phyloP scores from a whole-genome alignment of 352 stramenopile species.

The Pythium volutum region DNA sequence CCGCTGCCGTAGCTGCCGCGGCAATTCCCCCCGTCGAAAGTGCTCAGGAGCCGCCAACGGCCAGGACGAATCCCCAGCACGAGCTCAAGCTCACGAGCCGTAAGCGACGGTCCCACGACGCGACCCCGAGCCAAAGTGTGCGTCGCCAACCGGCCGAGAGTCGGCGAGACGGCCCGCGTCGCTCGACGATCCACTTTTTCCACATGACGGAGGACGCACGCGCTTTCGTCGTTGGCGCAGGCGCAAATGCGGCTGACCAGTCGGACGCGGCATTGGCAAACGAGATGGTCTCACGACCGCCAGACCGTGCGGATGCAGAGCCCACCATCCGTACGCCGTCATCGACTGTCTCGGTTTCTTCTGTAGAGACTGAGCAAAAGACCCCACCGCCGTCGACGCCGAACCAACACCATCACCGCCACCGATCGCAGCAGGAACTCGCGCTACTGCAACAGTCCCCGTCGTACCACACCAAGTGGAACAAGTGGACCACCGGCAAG shows the following conservation, averaged over 20 bases:
- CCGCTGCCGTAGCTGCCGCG: constrained; percentile 14
- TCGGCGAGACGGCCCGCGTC: background rate
- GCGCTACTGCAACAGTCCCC: constrained; percentile 13
- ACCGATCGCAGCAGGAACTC: constrained; percentile 10
- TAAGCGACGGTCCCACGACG: constrained; percentile 24
- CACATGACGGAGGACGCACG: background rate
- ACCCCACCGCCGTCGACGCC: background rate
- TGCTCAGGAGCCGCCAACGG: background rate
- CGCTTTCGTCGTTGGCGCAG: background rate
- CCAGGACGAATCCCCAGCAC: constrained; percentile 3
- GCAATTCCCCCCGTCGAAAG: background rate
- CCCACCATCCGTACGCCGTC: background rate
- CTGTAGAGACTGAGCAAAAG: background rate
- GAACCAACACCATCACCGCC: constrained; percentile 6
- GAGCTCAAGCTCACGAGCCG: background rate
- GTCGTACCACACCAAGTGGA: constrained; percentile 62
- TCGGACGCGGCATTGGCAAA: background rate
- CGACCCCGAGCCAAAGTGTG: background rate
- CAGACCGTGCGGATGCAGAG: background rate
- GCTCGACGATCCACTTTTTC: constrained; percentile 13
- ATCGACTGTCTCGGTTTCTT: background rate
- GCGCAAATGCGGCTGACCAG: background rate
- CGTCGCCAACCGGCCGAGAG: background rate
- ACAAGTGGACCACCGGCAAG: constrained; percentile 41
- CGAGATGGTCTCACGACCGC: background rate